Percentiles rank a stretch among this genome's conserved stretches.
phyloP scores from a whole-genome alignment of 257 asterid genomes.

The Apocynum venetum region DNA sequence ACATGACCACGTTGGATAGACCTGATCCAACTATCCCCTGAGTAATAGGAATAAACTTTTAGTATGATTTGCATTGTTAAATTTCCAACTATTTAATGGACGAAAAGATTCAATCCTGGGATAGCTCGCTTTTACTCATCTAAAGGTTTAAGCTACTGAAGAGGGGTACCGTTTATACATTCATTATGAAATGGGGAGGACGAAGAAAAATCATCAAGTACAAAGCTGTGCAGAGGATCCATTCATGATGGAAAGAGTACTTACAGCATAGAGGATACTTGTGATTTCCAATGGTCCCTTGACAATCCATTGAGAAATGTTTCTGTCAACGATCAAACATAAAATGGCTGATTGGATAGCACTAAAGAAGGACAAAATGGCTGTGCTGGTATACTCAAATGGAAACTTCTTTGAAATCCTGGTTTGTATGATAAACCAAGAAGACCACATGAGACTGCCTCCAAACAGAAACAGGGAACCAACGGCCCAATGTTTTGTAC shows the following conservation, averaged over 20 bases:
- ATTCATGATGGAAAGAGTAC: constrained; percentile 11
- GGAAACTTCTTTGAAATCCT: constrained; percentile 55
- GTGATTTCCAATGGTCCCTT: constrained; percentile 48
- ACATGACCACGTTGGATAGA: constrained; percentile 49
- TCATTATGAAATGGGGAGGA: neutral
- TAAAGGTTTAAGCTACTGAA: no score
- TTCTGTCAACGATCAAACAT: constrained; percentile 40
- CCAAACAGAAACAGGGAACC: constrained; percentile 54
- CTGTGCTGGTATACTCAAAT: constrained; percentile 58
- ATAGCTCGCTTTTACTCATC: no score
- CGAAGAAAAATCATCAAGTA: no score
- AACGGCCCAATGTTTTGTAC: constrained; percentile 26
- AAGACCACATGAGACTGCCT: constrained; percentile 60
- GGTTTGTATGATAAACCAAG: constrained; percentile 72
- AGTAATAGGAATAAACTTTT: no score
- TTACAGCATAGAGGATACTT: constrained; percentile 46
- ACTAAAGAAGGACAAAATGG: constrained; percentile 59
- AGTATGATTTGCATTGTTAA: no score
- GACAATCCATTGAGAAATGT: constrained; percentile 48
- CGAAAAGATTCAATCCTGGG: no score
- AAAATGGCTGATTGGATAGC: constrained; percentile 52
- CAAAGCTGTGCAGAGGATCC: no score
- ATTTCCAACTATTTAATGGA: no score
- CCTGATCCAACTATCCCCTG: constrained; percentile 86
- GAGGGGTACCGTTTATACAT: no score